phyloP scores from a whole-genome alignment of 108 stramenopile genomes.

The Bacterosira constricta region DNA sequence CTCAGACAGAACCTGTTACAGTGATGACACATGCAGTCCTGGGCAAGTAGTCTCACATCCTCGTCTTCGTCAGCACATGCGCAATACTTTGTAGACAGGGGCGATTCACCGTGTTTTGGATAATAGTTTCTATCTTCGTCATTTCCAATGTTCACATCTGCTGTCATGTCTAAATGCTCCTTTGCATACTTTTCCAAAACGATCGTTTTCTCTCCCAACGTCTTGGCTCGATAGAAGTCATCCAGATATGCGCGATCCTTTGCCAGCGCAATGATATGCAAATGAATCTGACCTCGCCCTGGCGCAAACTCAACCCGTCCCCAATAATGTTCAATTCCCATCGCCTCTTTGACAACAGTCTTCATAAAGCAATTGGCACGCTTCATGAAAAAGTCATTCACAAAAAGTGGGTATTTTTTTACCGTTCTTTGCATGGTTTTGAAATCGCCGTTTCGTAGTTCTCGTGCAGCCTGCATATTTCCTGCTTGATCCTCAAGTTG shows the following conservation, averaged over 20 bases:
- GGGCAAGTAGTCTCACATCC: neutral
- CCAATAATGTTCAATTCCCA: constrained; percentile 32
- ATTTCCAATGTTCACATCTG: neutral
- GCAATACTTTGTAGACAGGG: neutral
- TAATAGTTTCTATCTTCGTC: no score
- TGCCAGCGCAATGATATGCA: constrained; percentile 25
- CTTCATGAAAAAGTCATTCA: neutral
- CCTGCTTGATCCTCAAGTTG: constrained; percentile 9
- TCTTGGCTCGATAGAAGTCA: constrained; percentile 8
- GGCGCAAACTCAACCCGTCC: constrained; percentile 31
- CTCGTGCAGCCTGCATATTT: neutral
- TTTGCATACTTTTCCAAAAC: constrained; percentile 10
- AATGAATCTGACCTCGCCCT: constrained; percentile 26
- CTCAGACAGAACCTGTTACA: neutral
- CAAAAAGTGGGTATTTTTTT: neutral
- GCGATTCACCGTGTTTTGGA: no score
- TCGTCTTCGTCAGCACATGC: neutral
- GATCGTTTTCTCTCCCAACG: neutral
- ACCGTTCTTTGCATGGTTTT: neutral
- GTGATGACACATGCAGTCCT: neutral
- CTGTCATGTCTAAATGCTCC: constrained; percentile 15
- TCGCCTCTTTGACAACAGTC: constrained; percentile 2
- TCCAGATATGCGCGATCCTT: constrained; percentile 13
- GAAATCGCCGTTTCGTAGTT: neutral
- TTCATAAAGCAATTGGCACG: constrained; percentile 15